A percentile compares a stretch with the other conserved stretches of the same genome.
Evolutionary conservation across 1,284 basidiomycete genomes (phyloP).

Genomic region (Puccinia horiana): DNA sequence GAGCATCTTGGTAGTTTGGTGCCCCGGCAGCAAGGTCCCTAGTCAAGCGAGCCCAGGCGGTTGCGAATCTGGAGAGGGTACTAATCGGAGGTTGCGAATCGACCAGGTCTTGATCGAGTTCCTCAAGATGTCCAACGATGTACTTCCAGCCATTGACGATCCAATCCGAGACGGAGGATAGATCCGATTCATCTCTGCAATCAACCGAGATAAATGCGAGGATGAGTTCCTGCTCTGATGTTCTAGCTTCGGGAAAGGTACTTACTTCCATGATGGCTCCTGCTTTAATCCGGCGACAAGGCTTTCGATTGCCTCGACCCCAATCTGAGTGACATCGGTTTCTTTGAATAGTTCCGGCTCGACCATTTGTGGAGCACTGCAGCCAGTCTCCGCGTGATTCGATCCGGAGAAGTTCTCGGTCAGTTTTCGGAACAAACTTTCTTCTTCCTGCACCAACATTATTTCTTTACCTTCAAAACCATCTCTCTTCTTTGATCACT

Average conservation of each 20-base stretch:
- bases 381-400: too few species aligned
- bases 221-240: background rate
- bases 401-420: too few species aligned
- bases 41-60: conserved; percentile 20
- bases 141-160: background rate
- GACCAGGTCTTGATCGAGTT: background rate
- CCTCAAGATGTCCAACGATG: background rate
- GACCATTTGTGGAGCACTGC: background rate
- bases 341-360: background rate
- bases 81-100: background rate
- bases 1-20: background rate
- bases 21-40: background rate
- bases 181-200: background rate
- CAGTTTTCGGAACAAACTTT: too few species aligned
- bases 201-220: too few species aligned
- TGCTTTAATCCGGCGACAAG: background rate
- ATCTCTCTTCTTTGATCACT: too few species aligned
- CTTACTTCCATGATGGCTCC: background rate
- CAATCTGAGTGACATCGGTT: background rate
- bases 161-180: background rate
- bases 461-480: too few species aligned
- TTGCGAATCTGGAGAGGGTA: background rate
- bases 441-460: too few species aligned
- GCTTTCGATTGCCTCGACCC: background rate
- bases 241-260: background rate